These are phyloP conservation scores for Echites panduratus DNA, from an alignment of 257 asterid genomes.

Conservation along the genomic window DNA sequence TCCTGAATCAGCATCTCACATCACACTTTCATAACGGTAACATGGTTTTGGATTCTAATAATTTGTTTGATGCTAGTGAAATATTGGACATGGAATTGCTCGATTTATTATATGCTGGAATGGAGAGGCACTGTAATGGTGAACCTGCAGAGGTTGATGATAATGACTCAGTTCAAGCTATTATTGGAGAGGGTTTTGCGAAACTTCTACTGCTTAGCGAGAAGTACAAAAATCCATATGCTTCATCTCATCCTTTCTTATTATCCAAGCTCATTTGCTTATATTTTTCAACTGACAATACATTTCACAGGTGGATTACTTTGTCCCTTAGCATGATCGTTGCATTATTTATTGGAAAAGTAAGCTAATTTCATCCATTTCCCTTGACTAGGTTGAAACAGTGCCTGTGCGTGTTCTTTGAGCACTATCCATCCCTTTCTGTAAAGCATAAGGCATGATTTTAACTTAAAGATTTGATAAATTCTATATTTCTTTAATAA, in stretches of 20 bases:
- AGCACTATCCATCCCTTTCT: slow-evolving; percentile 88
- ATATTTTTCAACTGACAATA: slow-evolving; percentile 56
- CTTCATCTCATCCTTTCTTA: slow-evolving; percentile 48
- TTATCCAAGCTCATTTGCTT: slow-evolving; percentile 64
- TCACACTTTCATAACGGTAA: slow-evolving; percentile 39
- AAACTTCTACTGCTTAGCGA: slow-evolving; percentile 76
- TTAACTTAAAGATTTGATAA: background rate
- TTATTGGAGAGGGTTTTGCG: slow-evolving; percentile 88
- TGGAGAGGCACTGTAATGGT: slow-evolving; percentile 49
- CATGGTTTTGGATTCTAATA: slow-evolving; percentile 24
- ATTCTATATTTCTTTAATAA: background rate
- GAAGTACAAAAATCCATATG: slow-evolving; percentile 42
- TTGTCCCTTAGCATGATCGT: slow-evolving; percentile 14
- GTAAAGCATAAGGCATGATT: slow-evolving; percentile 65
- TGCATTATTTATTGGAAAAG: slow-evolving; percentile 1
- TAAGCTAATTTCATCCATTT: slow-evolving; percentile 17
- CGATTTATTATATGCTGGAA: slow-evolving; percentile 59
- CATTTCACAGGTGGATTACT: slow-evolving; percentile 50
- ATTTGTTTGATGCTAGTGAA: slow-evolving; percentile 41
- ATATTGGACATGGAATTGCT: slow-evolving; percentile 57
- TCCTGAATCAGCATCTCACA: slow-evolving; percentile 47
- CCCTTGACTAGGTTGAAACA: slow-evolving; percentile 68
- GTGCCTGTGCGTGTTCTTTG: slow-evolving; percentile 88
- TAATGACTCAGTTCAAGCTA: slow-evolving; percentile 50
- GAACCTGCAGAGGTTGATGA: slow-evolving; percentile 50